A percentile compares a stretch with the other conserved stretches of the same genome.
phyloP scores from a whole-genome alignment of 2,329 filamentous ascomycete species.

The Sclerotinia borealis region DNA sequence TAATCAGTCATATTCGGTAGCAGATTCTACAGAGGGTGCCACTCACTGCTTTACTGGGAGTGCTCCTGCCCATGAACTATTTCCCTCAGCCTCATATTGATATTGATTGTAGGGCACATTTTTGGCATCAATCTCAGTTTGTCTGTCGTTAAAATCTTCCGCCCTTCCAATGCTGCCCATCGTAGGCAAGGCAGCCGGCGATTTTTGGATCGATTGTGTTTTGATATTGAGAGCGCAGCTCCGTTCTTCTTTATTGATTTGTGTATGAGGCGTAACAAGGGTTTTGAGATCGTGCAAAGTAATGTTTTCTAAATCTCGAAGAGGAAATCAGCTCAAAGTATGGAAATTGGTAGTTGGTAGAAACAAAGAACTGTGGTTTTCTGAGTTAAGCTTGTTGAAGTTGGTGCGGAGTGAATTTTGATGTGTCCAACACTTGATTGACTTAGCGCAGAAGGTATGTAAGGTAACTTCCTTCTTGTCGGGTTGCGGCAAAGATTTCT shows the following conservation, averaged over 20 bases:
- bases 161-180: slow-evolving; percentile 55
- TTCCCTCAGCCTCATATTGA: slow-evolving; percentile 84
- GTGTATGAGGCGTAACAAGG: neutral
- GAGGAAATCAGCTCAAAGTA: slow-evolving; percentile 8
- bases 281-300: neutral
- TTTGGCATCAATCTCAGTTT: slow-evolving; percentile 54
- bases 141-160: slow-evolving; percentile 63
- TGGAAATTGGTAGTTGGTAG: neutral
- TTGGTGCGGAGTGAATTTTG: neutral
- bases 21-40: neutral
- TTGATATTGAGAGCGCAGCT: slow-evolving; percentile 21
- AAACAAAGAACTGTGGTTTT: slow-evolving; percentile 6
- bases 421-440: slow-evolving; percentile 2
- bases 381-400: neutral
- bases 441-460: slow-evolving; percentile 6
- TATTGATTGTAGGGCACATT: slow-evolving; percentile 61
- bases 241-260: neutral
- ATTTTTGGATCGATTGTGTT: slow-evolving; percentile 7
- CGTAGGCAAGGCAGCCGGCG: slow-evolving; percentile 47
- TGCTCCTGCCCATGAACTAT: slow-evolving; percentile 84
- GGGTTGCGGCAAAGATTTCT: neutral
- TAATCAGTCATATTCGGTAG: neutral
- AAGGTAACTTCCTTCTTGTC: neutral
- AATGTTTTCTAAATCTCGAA: neutral
- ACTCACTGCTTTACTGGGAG: slow-evolving; percentile 86